Base-by-base conservation (phyloP, 306 rosid genomes). In the Quercus alba region DNA sequence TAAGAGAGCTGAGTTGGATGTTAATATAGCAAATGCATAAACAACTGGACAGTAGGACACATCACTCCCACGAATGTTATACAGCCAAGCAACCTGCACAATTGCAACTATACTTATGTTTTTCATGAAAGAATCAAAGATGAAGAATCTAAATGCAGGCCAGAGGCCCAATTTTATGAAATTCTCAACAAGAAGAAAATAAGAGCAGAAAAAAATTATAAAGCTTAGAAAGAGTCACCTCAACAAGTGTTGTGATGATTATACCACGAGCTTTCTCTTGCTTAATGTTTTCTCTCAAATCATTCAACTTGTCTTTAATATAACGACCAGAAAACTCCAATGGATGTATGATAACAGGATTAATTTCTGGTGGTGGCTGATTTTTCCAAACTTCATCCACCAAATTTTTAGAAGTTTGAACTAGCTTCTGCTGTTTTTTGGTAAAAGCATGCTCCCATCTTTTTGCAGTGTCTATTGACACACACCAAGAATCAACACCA, bases 401-500 rank as follows among this genome's bases (percentile, higher is more conserved):
- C 86, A 95, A 91, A 89, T 95, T 93, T 77, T 52, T 89, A 76
- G 89, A 69, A 0, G 99, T 95, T 72, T 86, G 93, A 75, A 93
- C 91, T 84, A 95, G 86, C 86, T 91, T 93, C 92, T 93, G 99
- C 67, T 84, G 84, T 84, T 89, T 95, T 75, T 56, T 78, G 25
- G 79, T 76, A 85, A 93, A 95, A 49, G 93, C 85, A 46, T 71
- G 91, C 82, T 90, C 91, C 98, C 98, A 95, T 78, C 83, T 91
- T 82, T 90, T 90, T 52, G 98, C 93, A 3, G 95, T 88, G 81
- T 90, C 94, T 46, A 95, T 83, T 41, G 99, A 93, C 76, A 89
- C 83, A 85, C 98, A 91, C 99, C 99, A 95, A 20, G 97, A 92
- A 81, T 95, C 98, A 71, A 95, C 90, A 79, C 99, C 99, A 81